These are phyloP conservation scores for Davidsoniella eucalypti DNA, from an alignment of 2,329 filamentous ascomycete species.

Conservation along the genomic window DNA sequence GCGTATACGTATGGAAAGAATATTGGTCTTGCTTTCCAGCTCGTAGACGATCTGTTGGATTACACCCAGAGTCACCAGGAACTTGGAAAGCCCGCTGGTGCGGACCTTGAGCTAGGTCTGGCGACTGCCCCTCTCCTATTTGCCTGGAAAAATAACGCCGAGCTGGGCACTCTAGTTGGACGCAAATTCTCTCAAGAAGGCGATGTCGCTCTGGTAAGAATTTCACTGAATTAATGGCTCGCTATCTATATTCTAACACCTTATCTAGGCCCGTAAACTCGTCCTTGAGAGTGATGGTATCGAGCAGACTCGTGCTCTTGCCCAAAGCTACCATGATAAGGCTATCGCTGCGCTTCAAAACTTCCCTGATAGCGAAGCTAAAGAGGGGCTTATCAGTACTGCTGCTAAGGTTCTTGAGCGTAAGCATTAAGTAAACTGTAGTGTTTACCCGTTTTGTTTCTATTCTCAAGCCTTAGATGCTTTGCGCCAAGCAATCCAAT, in stretches of 20 bases:
- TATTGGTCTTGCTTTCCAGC: constrained; percentile 83
- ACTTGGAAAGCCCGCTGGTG: constrained; percentile 85
- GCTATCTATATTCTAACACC: constrained; percentile 2
- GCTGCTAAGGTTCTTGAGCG: constrained; percentile 80
- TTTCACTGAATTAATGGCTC: constrained; percentile 10
- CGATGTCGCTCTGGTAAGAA: constrained; percentile 65
- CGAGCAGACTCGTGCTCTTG: constrained; percentile 78
- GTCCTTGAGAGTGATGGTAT: constrained; percentile 74
- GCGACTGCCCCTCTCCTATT: constrained; percentile 89
- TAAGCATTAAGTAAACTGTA: constrained; percentile 46
- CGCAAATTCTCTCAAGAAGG: constrained; percentile 75
- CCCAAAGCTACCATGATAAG: constrained; percentile 78
- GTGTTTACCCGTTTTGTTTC: background rate
- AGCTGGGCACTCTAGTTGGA: constrained; percentile 75
- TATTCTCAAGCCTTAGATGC: background rate
- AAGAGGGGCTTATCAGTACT: constrained; percentile 83
- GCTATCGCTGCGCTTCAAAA: constrained; percentile 67
- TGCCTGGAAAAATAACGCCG: constrained; percentile 79
- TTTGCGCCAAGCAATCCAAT: no score
- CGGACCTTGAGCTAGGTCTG: constrained; percentile 81
- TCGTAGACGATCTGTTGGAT: constrained; percentile 95
- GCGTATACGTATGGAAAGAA: constrained; percentile 90
- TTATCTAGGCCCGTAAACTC: constrained; percentile 60
- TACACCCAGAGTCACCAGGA: constrained; percentile 77
- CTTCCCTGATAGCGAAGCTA: constrained; percentile 91